Percentiles rank a stretch among this genome's conserved stretches.
phyloP scores from a whole-genome alignment of 129 eudicot species.

The Heracleum sosnowskyi region DNA sequence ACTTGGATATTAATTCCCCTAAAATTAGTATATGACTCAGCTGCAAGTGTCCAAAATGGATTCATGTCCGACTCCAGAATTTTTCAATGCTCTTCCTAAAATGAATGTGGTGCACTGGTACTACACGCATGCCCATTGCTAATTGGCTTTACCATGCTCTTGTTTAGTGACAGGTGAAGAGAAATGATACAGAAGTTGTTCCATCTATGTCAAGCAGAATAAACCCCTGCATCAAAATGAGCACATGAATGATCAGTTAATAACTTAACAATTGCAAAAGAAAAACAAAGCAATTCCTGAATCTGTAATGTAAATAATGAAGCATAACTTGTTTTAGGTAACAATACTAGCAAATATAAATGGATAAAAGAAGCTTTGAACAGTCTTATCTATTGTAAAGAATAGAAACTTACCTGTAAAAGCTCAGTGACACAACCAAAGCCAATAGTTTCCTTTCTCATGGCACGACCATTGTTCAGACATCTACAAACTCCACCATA shows the following conservation, averaged over 20 bases:
- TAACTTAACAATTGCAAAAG: not conserved
- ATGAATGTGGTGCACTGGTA: no score
- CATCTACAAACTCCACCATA: no score
- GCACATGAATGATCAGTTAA: not conserved
- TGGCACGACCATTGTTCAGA: not conserved
- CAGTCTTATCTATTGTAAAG: not conserved
- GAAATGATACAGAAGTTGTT: conserved; percentile 24
- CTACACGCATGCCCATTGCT: no score
- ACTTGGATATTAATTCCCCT: no score
- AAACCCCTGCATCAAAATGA: conserved; percentile 16
- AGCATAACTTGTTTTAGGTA: not conserved
- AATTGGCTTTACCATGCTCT: conserved; percentile 14
- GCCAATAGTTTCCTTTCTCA: conserved; percentile 4
- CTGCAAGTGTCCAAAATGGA: no score
- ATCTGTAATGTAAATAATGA: not conserved
- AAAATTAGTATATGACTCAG: no score
- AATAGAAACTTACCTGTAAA: conserved; percentile 9
- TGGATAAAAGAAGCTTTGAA: not conserved
- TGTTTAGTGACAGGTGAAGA: conserved; percentile 3
- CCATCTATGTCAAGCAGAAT: conserved; percentile 26
- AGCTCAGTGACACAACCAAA: conserved; percentile 6
- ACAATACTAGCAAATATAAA: not conserved
- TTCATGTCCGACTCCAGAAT: no score
- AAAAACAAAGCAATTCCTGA: not conserved
- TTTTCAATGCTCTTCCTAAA: no score